These are phyloP conservation scores for Alternaria triticimaculans DNA, from an alignment of 2,329 filamentous ascomycete genomes.

Conservation along the genomic window DNA sequence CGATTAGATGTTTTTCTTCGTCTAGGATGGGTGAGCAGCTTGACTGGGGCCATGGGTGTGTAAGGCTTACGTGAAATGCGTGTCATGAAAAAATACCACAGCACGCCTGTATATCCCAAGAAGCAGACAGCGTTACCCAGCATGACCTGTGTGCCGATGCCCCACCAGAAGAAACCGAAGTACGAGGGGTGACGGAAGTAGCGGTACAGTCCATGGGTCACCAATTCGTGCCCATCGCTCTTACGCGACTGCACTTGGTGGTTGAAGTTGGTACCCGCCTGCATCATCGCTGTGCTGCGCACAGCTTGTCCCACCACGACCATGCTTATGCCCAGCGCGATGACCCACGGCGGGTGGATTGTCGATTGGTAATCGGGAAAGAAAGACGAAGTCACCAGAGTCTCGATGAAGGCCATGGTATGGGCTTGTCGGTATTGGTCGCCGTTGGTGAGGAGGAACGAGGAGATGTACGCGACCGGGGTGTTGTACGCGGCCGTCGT, in stretches of 20 bases:
- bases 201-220: constrained; percentile 81
- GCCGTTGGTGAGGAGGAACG: constrained; percentile 89
- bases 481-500: constrained; percentile 87
- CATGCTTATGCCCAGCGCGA: constrained; percentile 66
- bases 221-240: constrained; percentile 77
- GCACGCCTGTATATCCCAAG: constrained; percentile 71
- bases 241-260: constrained; percentile 75
- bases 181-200: constrained; percentile 86
- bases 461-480: constrained; percentile 70
- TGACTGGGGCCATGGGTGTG: neutral
- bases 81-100: constrained; percentile 84
- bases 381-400: constrained; percentile 64
- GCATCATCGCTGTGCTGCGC: constrained; percentile 83
- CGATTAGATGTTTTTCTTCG: constrained; percentile 78
- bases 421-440: constrained; percentile 85
- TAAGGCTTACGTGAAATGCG: constrained; percentile 68
- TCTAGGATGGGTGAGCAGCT: constrained; percentile 50
- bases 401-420: constrained; percentile 74
- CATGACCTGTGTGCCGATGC: constrained; percentile 88
- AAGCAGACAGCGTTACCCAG: constrained; percentile 85
- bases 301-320: constrained; percentile 75
- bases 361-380: constrained; percentile 58
- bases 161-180: constrained; percentile 99
- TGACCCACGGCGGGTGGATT: constrained; percentile 50
- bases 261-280: constrained; percentile 91